Conservation (phyloP, 2,329 filamentous ascomycete species). For the Esteya vermicola region DNA sequence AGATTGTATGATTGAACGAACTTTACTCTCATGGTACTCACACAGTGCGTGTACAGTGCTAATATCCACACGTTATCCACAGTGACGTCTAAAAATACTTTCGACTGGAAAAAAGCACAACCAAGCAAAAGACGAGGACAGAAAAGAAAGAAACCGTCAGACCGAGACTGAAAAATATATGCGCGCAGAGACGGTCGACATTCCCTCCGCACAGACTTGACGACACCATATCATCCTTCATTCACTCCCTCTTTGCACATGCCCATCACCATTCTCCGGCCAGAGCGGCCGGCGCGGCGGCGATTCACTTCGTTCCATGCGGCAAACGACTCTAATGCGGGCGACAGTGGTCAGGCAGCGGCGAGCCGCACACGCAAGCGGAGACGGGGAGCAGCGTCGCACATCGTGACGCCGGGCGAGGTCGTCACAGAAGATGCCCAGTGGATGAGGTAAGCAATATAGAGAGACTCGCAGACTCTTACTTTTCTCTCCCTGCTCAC, state of each 20-base stretch:
- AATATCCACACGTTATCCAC: not conserved
- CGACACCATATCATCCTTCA: not conserved
- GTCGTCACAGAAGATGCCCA: slow-evolving; percentile 82
- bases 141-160: no score
- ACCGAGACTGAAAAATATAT: no score
- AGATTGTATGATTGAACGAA: no score
- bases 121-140: no score
- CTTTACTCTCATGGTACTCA: no score
- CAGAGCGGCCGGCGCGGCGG: slow-evolving; percentile 18
- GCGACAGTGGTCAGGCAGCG: slow-evolving; percentile 28
- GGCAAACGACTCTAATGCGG: slow-evolving; percentile 25
- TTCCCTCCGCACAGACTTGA: not conserved
- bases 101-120: not conserved
- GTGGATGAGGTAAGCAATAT: slow-evolving; percentile 63
- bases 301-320: slow-evolving; percentile 10
- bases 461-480: not conserved
- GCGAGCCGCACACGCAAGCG: slow-evolving; percentile 22
- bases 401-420: slow-evolving; percentile 79
- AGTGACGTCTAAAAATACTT: no score
- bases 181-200: no score
- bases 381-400: slow-evolving; percentile 15
- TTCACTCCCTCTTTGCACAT: slow-evolving; percentile 13
- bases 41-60: no score
- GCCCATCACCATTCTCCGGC: slow-evolving; percentile 34
- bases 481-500: not conserved